Conservation (phyloP, 768 basidiomycete genomes). For the Calvatia gigantea region DNA sequence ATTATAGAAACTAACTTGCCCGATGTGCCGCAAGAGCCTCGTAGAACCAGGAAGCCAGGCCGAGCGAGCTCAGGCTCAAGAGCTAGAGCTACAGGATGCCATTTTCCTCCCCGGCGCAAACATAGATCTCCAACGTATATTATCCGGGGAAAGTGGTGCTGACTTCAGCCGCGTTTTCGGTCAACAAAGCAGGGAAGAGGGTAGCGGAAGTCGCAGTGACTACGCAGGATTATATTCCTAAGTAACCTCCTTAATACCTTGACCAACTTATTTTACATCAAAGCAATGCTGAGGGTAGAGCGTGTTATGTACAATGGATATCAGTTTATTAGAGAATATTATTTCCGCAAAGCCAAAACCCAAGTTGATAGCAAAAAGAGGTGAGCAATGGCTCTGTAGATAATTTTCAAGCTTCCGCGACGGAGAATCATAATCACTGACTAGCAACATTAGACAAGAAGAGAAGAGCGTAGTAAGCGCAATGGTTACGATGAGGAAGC, state of each 20-base stretch:
- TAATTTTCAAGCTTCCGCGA: slow-evolving; percentile 2
- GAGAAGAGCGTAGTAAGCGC: no score
- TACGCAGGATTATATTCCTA: slow-evolving; percentile 61
- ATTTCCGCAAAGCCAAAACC: not conserved
- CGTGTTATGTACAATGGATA: not conserved
- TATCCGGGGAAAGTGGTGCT: not conserved
- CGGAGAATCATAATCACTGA: not conserved
- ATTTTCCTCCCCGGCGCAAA: not conserved
- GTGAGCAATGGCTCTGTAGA: not conserved
- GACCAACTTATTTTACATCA: not conserved
- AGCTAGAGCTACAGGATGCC: not conserved
- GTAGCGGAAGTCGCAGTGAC: slow-evolving; percentile 27
- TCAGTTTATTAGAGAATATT: not conserved
- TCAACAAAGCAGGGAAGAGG: not conserved
- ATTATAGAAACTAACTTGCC: slow-evolving; percentile 13
- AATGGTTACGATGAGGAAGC: not conserved
- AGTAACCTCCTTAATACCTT: slow-evolving; percentile 6
- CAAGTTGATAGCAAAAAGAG: not conserved
- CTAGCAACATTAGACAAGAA: no score
- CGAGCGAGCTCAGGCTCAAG: not conserved
- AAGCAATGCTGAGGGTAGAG: not conserved
- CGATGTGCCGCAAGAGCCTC: slow-evolving; percentile 15
- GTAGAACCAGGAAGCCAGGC: slow-evolving; percentile 13
- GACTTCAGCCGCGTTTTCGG: not conserved
- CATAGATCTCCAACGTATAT: not conserved